Percentiles rank a stretch among this genome's conserved stretches.
Conservation (phyloP, 305 asterid species). For the Caryopteris hybrid region DNA sequence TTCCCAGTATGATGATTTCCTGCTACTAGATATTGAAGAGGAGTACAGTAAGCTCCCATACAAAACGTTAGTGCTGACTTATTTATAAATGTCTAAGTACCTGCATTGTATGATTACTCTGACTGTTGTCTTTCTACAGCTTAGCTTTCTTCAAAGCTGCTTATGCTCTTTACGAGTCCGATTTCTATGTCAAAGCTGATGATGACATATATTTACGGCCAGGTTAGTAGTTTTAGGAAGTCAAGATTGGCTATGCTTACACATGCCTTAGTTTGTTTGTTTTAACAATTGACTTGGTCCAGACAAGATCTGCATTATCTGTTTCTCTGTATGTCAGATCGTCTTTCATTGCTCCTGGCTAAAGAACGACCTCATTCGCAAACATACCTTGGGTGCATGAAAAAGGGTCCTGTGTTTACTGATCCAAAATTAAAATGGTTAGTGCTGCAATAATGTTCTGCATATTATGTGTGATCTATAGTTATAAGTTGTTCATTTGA, state of each 20-base stretch:
- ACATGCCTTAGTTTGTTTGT: neutral
- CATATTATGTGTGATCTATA: slow-evolving; percentile 10
- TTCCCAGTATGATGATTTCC: slow-evolving; percentile 79
- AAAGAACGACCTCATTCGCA: slow-evolving; percentile 91
- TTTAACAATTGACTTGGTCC: slow-evolving; percentile 12
- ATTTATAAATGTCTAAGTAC: slow-evolving; percentile 5
- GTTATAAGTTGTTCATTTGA: slow-evolving; percentile 15
- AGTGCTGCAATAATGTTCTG: slow-evolving; percentile 23
- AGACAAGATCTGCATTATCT: slow-evolving; percentile 16
- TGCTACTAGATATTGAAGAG: slow-evolving; percentile 90
- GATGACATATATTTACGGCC: slow-evolving; percentile 98
- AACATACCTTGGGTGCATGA: slow-evolving; percentile 96
- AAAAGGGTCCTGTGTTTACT: slow-evolving; percentile 92
- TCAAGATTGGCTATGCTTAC: neutral
- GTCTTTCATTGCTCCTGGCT: slow-evolving; percentile 90
- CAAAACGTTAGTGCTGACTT: slow-evolving; percentile 82
- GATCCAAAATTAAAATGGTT: slow-evolving; percentile 94
- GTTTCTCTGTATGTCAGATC: slow-evolving; percentile 50
- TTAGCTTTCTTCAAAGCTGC: slow-evolving; percentile 98
- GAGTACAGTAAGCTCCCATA: slow-evolving; percentile 99
- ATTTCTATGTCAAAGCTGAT: slow-evolving; percentile 96
- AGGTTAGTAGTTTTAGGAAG: slow-evolving; percentile 42
- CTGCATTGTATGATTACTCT: slow-evolving; percentile 19
- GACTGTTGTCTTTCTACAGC: slow-evolving; percentile 40
- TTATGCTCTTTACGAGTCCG: slow-evolving; percentile 82